Percentiles rank a stretch among this genome's conserved stretches.
Conservation (phyloP, 139 green algal genomes). For the Chlorella ohadii region DNA sequence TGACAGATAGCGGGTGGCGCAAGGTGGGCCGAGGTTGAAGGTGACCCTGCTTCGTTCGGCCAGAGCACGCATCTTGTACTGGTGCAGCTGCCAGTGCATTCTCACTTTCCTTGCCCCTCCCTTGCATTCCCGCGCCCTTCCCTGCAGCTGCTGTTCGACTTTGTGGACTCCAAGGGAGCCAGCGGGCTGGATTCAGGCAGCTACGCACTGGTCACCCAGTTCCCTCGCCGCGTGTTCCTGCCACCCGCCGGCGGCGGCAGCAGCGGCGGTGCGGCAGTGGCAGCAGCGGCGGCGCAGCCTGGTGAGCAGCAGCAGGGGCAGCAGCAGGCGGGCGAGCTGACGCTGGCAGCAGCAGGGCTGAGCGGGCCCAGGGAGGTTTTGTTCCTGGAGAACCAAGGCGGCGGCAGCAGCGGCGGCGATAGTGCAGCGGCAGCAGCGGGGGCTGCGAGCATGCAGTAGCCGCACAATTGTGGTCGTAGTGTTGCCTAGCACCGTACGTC, state of each 20-base stretch:
- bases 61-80: too few species aligned
- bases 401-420: neutral
- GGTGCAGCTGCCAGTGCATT: neutral
- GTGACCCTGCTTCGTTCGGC: too few species aligned
- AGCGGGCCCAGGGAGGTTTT: slow-evolving; percentile 40
- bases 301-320: neutral
- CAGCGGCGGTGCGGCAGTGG: neutral
- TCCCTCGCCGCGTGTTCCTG: slow-evolving; percentile 65
- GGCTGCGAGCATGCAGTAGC: neutral
- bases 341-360: slow-evolving; percentile 51
- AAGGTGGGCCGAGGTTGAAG: too few species aligned
- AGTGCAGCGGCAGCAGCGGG: neutral
- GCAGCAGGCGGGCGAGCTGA: neutral
- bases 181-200: slow-evolving; percentile 29
- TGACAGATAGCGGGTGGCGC: too few species aligned
- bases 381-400: slow-evolving; percentile 42
- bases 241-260: neutral
- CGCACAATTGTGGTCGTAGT: too few species aligned
- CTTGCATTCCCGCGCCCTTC: neutral
- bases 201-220: slow-evolving; percentile 77
- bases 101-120: neutral
- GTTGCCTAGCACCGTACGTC: too few species aligned
- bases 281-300: neutral
- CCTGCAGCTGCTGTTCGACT: slow-evolving; percentile 72
- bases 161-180: slow-evolving; percentile 63